These are phyloP conservation scores for Ophiosphaerella narmari DNA, from an alignment of 2,329 filamentous ascomycete genomes.

Conservation along the genomic window DNA sequence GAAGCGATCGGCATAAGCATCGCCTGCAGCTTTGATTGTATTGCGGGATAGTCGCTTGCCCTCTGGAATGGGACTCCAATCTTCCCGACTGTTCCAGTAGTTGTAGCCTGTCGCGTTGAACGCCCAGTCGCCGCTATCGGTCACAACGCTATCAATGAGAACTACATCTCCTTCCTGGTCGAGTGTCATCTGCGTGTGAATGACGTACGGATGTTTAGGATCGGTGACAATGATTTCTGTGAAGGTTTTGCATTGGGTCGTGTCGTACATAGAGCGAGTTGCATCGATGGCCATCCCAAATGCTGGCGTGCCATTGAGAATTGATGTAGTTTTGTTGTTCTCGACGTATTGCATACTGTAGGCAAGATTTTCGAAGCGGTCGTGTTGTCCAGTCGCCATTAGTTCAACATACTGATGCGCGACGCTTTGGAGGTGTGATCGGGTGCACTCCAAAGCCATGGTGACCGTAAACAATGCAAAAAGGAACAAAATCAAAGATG, in stretches of 20 bases:
- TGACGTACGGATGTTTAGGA: conserved; percentile 27
- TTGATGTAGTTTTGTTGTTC: conserved; percentile 17
- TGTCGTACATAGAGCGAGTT: conserved; percentile 25
- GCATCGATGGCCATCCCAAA: conserved; percentile 20
- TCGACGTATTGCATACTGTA: conserved; percentile 25
- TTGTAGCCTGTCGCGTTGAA: conserved; percentile 33
- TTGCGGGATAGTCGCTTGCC: conserved; percentile 13
- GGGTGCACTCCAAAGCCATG: conserved; percentile 12
- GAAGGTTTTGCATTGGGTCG: conserved; percentile 29
- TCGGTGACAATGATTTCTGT: conserved; percentile 29
- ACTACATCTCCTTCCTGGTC: conserved; percentile 11
- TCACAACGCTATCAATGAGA: conserved; percentile 30
- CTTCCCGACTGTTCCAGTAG: conserved; percentile 19
- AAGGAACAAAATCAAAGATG: not conserved
- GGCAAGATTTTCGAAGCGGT: conserved; percentile 19
- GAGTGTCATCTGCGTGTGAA: conserved; percentile 29
- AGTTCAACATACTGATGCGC: conserved; percentile 10
- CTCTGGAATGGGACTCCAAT: conserved; percentile 22
- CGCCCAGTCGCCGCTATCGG: conserved; percentile 33
- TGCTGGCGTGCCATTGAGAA: conserved; percentile 20
- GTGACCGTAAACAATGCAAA: not conserved
- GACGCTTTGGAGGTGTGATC: conserved; percentile 7
- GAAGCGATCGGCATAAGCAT: conserved; percentile 33
- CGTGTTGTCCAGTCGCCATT: conserved; percentile 20
- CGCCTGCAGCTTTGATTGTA: conserved; percentile 23